phyloP scores from a whole-genome alignment of 805 yeast genomes.

The Metschnikowia borealis region DNA sequence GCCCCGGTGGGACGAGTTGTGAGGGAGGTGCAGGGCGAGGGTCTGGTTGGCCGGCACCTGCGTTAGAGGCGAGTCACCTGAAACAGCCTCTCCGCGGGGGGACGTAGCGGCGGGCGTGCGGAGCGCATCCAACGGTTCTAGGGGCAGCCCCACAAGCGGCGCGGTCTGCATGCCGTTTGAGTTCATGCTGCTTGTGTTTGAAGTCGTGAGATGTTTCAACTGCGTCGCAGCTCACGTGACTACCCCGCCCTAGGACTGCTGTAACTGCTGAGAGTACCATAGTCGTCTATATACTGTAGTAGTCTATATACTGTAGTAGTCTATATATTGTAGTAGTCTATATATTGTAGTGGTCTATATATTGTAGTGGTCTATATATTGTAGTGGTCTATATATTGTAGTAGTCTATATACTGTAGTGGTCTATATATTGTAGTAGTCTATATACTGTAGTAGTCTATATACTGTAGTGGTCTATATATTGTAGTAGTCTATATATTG shows the following conservation, averaged over 20 bases:
- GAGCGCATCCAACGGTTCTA: conserved; percentile 16
- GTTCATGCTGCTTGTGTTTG: conserved; percentile 8
- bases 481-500: too few relatives aligned
- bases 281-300: too few relatives aligned
- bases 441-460: too few relatives aligned
- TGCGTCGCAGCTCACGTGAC: conserved; percentile 1
- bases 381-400: too few relatives aligned
- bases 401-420: too few relatives aligned
- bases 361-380: too few relatives aligned
- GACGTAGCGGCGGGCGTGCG: conserved; percentile 11
- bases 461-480: too few relatives aligned
- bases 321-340: too few relatives aligned
- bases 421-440: too few relatives aligned
- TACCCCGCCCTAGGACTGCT: background rate
- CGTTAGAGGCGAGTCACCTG: conserved; percentile 3
- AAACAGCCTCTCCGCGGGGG: conserved; percentile 12
- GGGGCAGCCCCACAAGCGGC: conserved; percentile 11
- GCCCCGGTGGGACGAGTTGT: conserved; percentile 3
- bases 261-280: too few relatives aligned
- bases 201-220: background rate
- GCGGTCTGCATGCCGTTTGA: conserved; percentile 13
- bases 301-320: too few relatives aligned
- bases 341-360: too few relatives aligned
- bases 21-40: conserved; percentile 3
- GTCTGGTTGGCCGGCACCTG: background rate